Percentiles rank a stretch among this genome's conserved stretches.
Evolutionary conservation across 1,284 basidiomycete genomes (phyloP).

Genomic region (Earliella scabrosa): DNA sequence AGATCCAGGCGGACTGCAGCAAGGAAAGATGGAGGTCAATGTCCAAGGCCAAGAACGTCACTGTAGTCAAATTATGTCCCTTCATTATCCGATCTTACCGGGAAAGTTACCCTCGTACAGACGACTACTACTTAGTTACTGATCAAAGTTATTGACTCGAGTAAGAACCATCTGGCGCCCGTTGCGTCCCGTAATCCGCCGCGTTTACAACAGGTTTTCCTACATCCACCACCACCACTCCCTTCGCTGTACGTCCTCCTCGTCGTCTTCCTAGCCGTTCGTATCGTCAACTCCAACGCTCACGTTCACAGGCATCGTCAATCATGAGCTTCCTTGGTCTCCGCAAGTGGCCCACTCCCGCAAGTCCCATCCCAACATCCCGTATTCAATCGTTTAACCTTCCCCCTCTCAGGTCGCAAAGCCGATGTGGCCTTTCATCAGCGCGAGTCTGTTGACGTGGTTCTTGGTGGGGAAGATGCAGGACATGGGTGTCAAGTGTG

Average conservation of each 20-base stretch:
- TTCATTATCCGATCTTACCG: too few species aligned
- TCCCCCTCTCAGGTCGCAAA: conserved; percentile 52
- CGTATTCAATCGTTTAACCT: background rate
- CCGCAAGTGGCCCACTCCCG: conserved; percentile 80
- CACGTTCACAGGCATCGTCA: conserved; percentile 1
- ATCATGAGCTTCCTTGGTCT: conserved; percentile 75
- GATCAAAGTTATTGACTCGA: too few species aligned
- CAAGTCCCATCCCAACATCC: conserved; percentile 39
- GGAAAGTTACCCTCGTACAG: too few species aligned
- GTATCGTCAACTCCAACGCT: background rate
- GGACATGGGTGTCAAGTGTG: conserved; percentile 68
- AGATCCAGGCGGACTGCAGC: background rate
- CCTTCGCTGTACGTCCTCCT: conserved; percentile 6
- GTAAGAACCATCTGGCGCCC: background rate
- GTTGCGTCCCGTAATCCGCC: conserved; percentile 16
- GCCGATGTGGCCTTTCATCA: conserved; percentile 80
- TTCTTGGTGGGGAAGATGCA: conserved; percentile 70
- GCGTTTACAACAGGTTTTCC: conserved; percentile 16
- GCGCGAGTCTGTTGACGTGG: conserved; percentile 63
- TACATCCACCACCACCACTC: conserved; percentile 11
- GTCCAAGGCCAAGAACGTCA: too few species aligned
- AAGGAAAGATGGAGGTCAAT: too few species aligned
- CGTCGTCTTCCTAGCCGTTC: background rate
- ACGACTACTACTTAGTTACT: too few species aligned
- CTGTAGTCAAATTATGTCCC: background rate